Evolutionary conservation across 352 stramenopile genomes (phyloP).

Genomic region (Phytophthora cactorum): DNA sequence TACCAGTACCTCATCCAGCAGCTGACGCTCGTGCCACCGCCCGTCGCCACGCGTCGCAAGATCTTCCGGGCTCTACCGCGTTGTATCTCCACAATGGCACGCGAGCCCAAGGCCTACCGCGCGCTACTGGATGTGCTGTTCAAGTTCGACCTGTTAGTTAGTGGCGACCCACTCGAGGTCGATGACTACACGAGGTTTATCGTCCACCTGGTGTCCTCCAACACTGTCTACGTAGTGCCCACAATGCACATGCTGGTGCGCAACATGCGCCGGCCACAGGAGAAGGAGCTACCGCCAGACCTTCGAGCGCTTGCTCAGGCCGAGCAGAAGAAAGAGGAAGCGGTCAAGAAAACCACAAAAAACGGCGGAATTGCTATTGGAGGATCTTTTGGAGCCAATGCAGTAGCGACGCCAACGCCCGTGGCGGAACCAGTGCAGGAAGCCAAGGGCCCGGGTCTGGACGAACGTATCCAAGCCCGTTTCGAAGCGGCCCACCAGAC

Average conservation of each 20-base stretch:
- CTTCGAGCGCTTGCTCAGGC: constrained; percentile 24
- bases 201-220: constrained; percentile 83
- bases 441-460: constrained; percentile 32
- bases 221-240: constrained; percentile 82
- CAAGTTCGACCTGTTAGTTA: constrained; percentile 75
- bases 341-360: constrained; percentile 14
- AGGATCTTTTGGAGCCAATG: constrained; percentile 43
- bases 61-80: constrained; percentile 77
- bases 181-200: constrained; percentile 77
- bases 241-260: constrained; percentile 86
- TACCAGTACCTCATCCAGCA: constrained; percentile 82
- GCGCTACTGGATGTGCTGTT: constrained; percentile 82
- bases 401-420: constrained; percentile 5
- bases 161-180: constrained; percentile 53
- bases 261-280: constrained; percentile 64
- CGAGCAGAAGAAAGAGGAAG: constrained; percentile 10
- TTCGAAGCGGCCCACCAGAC: constrained; percentile 70
- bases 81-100: constrained; percentile 79
- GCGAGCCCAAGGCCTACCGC: constrained; percentile 73
- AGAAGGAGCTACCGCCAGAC: constrained; percentile 48
- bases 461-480: constrained; percentile 60
- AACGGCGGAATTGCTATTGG: constrained; percentile 47
- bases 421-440: constrained; percentile 17
- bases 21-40: constrained; percentile 47
- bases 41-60: constrained; percentile 60